Conservation (phyloP, 164 flowering plant species). For the Vitis labrusca region DNA sequence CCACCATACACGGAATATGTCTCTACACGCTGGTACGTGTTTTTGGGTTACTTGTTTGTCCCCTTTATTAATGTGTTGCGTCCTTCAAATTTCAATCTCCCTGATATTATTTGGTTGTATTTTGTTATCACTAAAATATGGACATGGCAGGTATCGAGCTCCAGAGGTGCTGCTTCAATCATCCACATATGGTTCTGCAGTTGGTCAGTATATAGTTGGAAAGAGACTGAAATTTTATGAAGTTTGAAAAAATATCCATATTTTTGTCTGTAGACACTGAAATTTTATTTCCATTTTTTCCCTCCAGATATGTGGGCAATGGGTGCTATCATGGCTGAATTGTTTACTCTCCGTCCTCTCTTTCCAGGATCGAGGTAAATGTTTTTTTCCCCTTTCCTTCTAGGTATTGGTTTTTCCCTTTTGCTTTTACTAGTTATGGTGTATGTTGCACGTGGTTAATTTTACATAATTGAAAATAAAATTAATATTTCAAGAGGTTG, state of each 20-base stretch:
- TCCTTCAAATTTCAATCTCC: not conserved
- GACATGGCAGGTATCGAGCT: constrained; percentile 80
- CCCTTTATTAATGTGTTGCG: not conserved
- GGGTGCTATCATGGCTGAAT: constrained; percentile 98
- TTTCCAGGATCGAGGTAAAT: constrained; percentile 85
- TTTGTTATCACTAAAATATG: constrained; percentile 1
- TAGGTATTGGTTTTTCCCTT: not conserved
- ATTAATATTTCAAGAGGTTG: too few relatives aligned
- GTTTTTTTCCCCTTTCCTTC: not conserved
- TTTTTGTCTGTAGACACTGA: not conserved
- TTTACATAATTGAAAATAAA: not conserved
- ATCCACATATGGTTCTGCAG: constrained; percentile 69
- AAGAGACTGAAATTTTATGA: not conserved
- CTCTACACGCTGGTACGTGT: constrained; percentile 80
- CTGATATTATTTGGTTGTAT: not conserved
- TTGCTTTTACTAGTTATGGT: not conserved
- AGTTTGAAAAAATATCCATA: not conserved
- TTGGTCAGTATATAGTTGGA: constrained; percentile 61
- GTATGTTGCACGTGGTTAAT: too few relatives aligned
- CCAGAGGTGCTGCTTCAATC: constrained; percentile 97
- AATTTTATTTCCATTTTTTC: not conserved
- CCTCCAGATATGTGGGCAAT: constrained; percentile 96
- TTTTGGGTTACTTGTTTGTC: not conserved
- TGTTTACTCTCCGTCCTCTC: constrained; percentile 85
- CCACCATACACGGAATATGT: constrained; percentile 95